These are phyloP conservation scores for Penicillium sp. DNA, from an alignment of 2,329 filamentous ascomycete species.

Conservation along the genomic window DNA sequence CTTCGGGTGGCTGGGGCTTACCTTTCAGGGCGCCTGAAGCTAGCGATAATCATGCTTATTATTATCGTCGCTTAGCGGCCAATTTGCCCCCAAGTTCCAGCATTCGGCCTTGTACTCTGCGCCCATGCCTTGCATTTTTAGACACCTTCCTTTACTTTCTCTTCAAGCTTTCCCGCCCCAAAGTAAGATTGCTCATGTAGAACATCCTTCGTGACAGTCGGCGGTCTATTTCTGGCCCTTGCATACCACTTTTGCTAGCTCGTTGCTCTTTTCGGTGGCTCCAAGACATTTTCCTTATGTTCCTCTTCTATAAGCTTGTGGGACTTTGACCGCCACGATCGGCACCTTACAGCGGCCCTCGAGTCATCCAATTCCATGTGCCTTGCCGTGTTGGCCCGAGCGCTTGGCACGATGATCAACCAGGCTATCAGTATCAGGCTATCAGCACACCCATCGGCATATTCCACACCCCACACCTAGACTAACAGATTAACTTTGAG, in stretches of 20 bases:
- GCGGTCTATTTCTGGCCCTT: conserved; percentile 6
- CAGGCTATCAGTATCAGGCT: not conserved
- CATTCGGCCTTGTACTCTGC: not conserved
- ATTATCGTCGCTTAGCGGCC: not conserved
- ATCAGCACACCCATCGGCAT: not conserved
- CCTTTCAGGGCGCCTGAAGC: not conserved
- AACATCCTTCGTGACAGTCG: not conserved
- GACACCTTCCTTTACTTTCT: not conserved
- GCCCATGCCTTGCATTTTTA: too few relatives aligned
- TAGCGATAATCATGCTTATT: not conserved
- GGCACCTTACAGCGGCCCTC: not conserved
- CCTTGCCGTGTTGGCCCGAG: not conserved
- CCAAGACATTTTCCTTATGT: not conserved
- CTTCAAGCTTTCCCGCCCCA: not conserved
- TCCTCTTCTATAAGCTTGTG: not conserved
- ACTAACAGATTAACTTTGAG: not conserved
- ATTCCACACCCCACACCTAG: not conserved
- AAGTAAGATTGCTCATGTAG: not conserved
- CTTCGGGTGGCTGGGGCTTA: not conserved
- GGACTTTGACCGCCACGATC: not conserved
- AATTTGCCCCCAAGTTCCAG: not conserved
- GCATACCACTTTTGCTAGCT: conserved; percentile 2
- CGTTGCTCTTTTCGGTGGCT: not conserved
- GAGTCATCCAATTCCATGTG: not conserved
- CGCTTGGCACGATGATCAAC: not conserved